phyloP scores from a whole-genome alignment of 1,284 basidiomycete genomes.

The Athelia sp. region DNA sequence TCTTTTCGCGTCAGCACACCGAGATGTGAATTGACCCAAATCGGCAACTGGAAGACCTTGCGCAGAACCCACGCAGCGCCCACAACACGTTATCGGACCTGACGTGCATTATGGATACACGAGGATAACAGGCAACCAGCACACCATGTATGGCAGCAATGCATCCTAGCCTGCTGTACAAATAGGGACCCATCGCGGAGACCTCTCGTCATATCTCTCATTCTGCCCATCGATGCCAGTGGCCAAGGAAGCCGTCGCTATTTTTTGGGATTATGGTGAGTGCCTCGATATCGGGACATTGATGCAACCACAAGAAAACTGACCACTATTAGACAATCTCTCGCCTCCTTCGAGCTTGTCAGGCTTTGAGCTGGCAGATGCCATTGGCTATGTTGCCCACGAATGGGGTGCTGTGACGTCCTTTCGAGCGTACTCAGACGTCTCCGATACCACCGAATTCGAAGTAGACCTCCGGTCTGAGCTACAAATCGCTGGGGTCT shows the following conservation, averaged over 20 bases:
- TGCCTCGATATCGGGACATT: not conserved
- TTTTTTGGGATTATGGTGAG: constrained; percentile 36
- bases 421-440: constrained; percentile 40
- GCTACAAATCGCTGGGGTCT: constrained; percentile 55
- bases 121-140: no score
- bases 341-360: constrained; percentile 32
- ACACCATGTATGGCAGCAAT: no score
- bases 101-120: no score
- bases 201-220: no score
- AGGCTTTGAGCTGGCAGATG: constrained; percentile 27
- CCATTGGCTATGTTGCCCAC: constrained; percentile 26
- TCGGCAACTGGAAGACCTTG: no score
- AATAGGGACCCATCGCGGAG: no score
- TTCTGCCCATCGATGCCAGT: no score
- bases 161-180: not conserved
- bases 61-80: no score
- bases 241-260: constrained; percentile 19
- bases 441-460: constrained; percentile 22
- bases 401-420: constrained; percentile 26
- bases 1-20: no score
- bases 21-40: no score
- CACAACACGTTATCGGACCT: no score
- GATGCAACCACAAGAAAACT: constrained; percentile 11
- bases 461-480: constrained; percentile 42
- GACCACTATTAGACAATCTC: constrained; percentile 50